A percentile compares a stretch with the other conserved stretches of the same genome.
These are phyloP conservation scores for Alnus rubra DNA, from an alignment of 306 rosid genomes.

Conservation along the genomic window DNA sequence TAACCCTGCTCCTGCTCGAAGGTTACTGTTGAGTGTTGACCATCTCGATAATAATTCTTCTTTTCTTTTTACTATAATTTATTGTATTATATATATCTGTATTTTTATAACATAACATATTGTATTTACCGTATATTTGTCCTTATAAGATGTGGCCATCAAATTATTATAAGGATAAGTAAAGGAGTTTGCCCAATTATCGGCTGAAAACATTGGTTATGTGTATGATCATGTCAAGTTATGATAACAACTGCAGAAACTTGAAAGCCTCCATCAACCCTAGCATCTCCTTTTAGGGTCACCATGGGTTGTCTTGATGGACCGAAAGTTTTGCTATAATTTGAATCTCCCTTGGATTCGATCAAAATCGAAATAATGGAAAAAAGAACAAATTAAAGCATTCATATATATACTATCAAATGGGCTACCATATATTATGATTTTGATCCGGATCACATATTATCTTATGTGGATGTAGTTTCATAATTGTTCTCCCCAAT, in stretches of 20 bases:
- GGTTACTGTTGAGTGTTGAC: background rate
- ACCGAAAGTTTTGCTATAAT: conserved; percentile 24
- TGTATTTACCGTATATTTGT: too few relatives aligned
- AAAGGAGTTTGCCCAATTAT: too few relatives aligned
- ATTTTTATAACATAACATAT: too few relatives aligned
- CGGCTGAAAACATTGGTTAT: too few relatives aligned
- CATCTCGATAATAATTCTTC: too few relatives aligned
- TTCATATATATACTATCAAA: background rate
- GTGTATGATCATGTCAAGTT: too few relatives aligned
- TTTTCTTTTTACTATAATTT: too few relatives aligned
- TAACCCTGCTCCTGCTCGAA: background rate
- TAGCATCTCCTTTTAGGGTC: background rate
- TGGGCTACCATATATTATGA: background rate
- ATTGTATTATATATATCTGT: too few relatives aligned
- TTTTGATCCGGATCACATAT: background rate
- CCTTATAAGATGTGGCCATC: too few relatives aligned
- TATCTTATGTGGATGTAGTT: background rate
- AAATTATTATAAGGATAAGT: too few relatives aligned
- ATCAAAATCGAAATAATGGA: conserved; percentile 11
- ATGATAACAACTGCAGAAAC: conserved; percentile 17
- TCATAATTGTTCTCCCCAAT: conserved; percentile 1
- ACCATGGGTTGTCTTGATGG: conserved; percentile 21
- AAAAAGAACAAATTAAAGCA: background rate
- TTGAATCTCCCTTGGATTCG: conserved; percentile 57
- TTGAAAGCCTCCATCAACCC: conserved; percentile 13